phyloP scores from a whole-genome alignment of 2,329 filamentous ascomycete species.

The Alternaria gansuensis region DNA sequence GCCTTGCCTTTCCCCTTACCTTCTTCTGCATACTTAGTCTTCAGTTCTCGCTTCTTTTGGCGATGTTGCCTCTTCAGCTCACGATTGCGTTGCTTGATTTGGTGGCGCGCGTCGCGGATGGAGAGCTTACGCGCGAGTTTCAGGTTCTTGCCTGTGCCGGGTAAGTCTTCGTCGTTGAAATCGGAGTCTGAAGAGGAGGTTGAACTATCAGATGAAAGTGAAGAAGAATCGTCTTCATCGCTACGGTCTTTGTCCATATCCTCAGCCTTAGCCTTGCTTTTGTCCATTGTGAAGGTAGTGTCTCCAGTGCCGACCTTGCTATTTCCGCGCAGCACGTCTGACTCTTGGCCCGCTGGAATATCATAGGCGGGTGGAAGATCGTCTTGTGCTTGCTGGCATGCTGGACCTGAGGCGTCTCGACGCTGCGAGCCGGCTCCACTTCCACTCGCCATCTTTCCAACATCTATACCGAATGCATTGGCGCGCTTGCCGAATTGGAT shows the following conservation, averaged over 20 bases:
- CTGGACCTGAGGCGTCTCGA: not conserved
- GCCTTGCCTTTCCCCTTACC: constrained; percentile 15
- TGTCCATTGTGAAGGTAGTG: constrained; percentile 2
- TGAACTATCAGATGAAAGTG: constrained; percentile 37
- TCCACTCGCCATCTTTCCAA: constrained; percentile 22
- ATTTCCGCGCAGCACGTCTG: constrained; percentile 26
- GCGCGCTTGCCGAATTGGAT: constrained; percentile 42
- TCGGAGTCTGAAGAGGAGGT: constrained; percentile 29
- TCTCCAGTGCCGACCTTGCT: constrained; percentile 8
- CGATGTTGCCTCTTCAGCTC: constrained; percentile 31
- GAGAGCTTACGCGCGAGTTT: constrained; percentile 28
- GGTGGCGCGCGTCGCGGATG: constrained; percentile 32
- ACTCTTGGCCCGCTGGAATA: constrained; percentile 31
- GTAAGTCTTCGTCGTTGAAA: constrained; percentile 25
- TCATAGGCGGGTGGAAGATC: constrained; percentile 32
- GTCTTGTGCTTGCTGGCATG: constrained; percentile 9
- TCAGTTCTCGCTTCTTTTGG: constrained; percentile 33
- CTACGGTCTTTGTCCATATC: constrained; percentile 22
- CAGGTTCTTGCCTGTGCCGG: constrained; percentile 23
- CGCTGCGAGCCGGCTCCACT: constrained; percentile 13
- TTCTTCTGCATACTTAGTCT: constrained; percentile 14
- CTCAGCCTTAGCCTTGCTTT: constrained; percentile 10
- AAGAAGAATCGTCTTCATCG: constrained; percentile 35
- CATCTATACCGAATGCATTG: constrained; percentile 31
- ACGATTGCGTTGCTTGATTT: constrained; percentile 22